Percentiles rank a stretch among this genome's conserved stretches.
These are phyloP conservation scores for Psilocybe cyanescens DNA, from an alignment of 768 basidiomycete species.

Conservation along the genomic window DNA sequence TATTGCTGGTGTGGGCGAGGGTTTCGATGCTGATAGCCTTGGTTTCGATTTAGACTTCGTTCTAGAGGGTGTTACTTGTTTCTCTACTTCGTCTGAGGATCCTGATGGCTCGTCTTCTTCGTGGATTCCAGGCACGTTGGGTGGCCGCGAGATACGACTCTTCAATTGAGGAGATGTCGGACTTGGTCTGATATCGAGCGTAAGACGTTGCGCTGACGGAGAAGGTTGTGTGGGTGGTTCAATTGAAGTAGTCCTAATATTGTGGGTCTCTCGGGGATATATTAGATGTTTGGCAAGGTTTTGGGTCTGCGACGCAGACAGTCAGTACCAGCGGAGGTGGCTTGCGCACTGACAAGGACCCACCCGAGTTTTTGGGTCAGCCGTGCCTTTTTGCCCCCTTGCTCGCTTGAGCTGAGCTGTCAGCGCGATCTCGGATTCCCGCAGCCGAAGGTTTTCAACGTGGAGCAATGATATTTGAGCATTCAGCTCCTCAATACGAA, in stretches of 20 bases:
- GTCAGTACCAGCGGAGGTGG: constrained; percentile 13
- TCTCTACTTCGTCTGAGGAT: constrained; percentile 45
- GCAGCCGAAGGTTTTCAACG: constrained; percentile 81
- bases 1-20: constrained; percentile 41
- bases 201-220: constrained; percentile 54
- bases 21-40: constrained; percentile 49
- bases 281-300: constrained; percentile 68
- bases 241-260: constrained; percentile 36
- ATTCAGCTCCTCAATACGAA: constrained; percentile 84
- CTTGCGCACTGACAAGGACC: constrained; percentile 18
- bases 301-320: constrained; percentile 43
- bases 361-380: constrained; percentile 78
- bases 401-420: constrained; percentile 77
- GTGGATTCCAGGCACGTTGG: constrained; percentile 65
- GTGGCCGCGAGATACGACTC: constrained; percentile 61
- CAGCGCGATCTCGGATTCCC: constrained; percentile 80
- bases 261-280: constrained; percentile 65
- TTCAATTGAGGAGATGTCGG: constrained; percentile 45
- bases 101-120: constrained; percentile 69
- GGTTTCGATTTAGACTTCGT: constrained; percentile 51
- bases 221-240: constrained; percentile 49
- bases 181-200: constrained; percentile 32
- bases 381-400: constrained; percentile 77
- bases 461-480: constrained; percentile 81
- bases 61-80: constrained; percentile 40